A percentile compares a stretch with the other conserved stretches of the same genome.
These are phyloP conservation scores for Trichosporon sp. DNA, from an alignment of 1,284 basidiomycete species.

Conservation along the genomic window DNA sequence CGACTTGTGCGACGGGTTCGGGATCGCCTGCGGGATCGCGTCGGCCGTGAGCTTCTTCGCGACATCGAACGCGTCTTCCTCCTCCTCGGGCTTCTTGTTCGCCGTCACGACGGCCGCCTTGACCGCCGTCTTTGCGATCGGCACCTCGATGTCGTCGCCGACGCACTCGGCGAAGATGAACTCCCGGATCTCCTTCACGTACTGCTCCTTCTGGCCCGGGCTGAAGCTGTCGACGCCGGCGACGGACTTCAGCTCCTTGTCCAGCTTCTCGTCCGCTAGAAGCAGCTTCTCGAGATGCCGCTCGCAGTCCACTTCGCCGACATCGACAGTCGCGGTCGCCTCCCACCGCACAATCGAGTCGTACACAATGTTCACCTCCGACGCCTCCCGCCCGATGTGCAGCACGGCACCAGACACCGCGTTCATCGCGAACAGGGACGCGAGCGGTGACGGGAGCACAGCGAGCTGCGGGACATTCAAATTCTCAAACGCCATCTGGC, in stretches of 20 bases:
- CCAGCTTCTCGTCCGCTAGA: conserved; percentile 58
- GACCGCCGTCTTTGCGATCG: conserved; percentile 22
- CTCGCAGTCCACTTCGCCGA: conserved; percentile 73
- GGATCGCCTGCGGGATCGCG: conserved; percentile 24
- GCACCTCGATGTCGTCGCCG: conserved; percentile 44
- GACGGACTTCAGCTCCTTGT: conserved; percentile 57
- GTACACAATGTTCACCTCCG: conserved; percentile 66
- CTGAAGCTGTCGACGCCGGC: conserved; percentile 51
- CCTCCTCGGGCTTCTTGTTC: conserved; percentile 48
- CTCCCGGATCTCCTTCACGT: conserved; percentile 35
- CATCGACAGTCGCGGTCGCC: conserved; percentile 58
- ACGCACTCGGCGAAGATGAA: conserved; percentile 41
- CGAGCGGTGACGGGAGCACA: conserved; percentile 77
- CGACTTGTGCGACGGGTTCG: conserved; percentile 48
- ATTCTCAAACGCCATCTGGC: conserved; percentile 89
- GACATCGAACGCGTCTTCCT: conserved; percentile 68
- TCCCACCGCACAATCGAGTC: conserved; percentile 68
- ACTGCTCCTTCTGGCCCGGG: conserved; percentile 29
- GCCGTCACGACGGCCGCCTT: conserved; percentile 22
- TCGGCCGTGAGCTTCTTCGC: conserved; percentile 51
- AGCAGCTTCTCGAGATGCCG: conserved; percentile 68
- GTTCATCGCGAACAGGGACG: conserved; percentile 77
- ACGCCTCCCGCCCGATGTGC: conserved; percentile 70
- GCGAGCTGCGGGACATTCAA: conserved; percentile 86
- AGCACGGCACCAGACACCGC: conserved; percentile 73